Evolutionary conservation across 176 grass and related monocot species (phyloP), one percentile per base, ranked within the genome.

Genomic region (Oryza meridionalis): DNA sequence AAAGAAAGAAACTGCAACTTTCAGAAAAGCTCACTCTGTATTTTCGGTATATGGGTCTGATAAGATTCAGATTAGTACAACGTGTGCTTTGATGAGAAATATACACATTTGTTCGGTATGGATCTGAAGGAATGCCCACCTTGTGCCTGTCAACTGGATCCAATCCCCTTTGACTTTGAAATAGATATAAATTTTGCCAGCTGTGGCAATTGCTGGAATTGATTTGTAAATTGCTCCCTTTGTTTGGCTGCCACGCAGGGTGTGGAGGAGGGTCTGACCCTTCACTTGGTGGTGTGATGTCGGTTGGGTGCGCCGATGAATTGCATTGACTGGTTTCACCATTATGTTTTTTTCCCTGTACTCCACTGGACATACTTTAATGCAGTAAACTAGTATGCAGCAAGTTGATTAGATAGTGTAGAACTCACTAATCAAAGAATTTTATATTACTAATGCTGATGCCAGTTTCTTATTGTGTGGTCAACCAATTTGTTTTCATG

Each of bases 271-370:
- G 9, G 21, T 77, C 15, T 31, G 9, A 25, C 58, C 9, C 6
- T 71, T 76, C 66, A 82, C 49, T 87, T 80, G 69, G n/a, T 86
- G 59, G n/a, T 1, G 24, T 7, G 15, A 55, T 19, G 70, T 76
- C 75, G 46, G 33, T 81, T 47, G 14, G 33, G 46, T 81, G 78
- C 6, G 38, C 46, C 37, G 27, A 59, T 86, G 37, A 16, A 67
- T 50, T 65, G 68, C 70, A 70, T 77, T 26, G 35, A 43, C 25
- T 81, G 61, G 19, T 45, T 47, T 75, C 32, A 81, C 67, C 49
- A 65, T 51, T 61, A 19, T 64, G 15, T 50, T 71, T 33, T 46
- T 50, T 71, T 33, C 21, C 37, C 25, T 59, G 9, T 21, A 61
- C 33, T 55, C 31, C 76, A 61, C 68, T 61, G 25, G 19, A 10